Percentiles rank a stretch among this genome's conserved stretches.
These are phyloP conservation scores for Pneumocystis wakefieldiae DNA, from an alignment of 1,139 yeast genomes.

Conservation along the genomic window DNA sequence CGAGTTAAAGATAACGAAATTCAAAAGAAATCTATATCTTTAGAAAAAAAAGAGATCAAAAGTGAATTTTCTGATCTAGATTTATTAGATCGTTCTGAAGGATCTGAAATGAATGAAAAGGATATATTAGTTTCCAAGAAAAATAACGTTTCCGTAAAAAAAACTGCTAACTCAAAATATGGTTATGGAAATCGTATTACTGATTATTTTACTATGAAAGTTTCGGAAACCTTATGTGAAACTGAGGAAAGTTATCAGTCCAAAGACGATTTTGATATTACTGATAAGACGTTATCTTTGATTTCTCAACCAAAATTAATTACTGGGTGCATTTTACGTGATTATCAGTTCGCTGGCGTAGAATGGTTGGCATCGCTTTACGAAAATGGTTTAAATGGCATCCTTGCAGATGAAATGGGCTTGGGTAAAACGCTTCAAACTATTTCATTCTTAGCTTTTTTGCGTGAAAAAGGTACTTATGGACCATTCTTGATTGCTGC, in stretches of 20 bases:
- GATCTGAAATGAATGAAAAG: conserved; percentile 16
- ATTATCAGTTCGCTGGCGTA: conserved; percentile 76
- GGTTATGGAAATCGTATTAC: conserved; percentile 2
- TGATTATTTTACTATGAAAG: conserved; percentile 2
- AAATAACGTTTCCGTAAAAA: background rate
- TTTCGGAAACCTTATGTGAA: conserved; percentile 3
- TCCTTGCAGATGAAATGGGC: conserved; percentile 95
- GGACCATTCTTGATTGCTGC: conserved; percentile 84
- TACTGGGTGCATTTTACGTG: conserved; percentile 55
- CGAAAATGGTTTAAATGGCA: conserved; percentile 89
- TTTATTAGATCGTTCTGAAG: conserved; percentile 2
- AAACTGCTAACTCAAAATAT: background rate
- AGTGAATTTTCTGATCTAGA: conserved; percentile 1
- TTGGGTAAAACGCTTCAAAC: conserved; percentile 88
- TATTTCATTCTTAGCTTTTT: conserved; percentile 58
- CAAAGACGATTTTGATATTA: conserved; percentile 1
- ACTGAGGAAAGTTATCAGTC: conserved; percentile 6
- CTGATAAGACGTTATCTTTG: conserved; percentile 15
- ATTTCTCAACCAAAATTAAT: conserved; percentile 48
- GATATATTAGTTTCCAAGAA: background rate
- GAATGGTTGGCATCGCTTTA: conserved; percentile 80
- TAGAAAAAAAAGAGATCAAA: conserved; percentile 5
- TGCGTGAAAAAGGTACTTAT: conserved; percentile 59
- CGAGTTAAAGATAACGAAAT: conserved; percentile 32
- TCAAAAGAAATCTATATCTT: conserved; percentile 18